These are phyloP conservation scores for Beauveria sp. DNA, from an alignment of 2,329 filamentous ascomycete genomes.

Conservation along the genomic window DNA sequence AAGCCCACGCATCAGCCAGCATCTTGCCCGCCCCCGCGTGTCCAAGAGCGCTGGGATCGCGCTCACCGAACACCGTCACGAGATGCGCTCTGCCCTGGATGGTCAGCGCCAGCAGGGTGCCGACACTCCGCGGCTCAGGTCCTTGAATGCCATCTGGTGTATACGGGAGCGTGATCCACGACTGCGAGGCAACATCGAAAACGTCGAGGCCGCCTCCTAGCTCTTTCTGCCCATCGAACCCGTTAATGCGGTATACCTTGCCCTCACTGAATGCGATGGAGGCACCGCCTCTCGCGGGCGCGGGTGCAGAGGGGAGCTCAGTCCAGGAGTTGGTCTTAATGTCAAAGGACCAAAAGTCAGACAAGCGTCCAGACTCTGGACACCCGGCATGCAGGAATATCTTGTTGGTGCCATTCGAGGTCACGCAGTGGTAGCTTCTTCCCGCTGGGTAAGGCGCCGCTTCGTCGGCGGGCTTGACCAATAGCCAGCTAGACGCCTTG, in stretches of 20 bases:
- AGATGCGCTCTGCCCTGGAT: constrained; percentile 20
- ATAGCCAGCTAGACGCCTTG: constrained; percentile 33
- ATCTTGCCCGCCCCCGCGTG: constrained; percentile 34
- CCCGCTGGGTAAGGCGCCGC: constrained; percentile 31
- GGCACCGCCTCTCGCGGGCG: constrained; percentile 37
- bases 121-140: constrained; percentile 26
- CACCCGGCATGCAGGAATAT: constrained; percentile 57
- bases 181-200: constrained; percentile 17
- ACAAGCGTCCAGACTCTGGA: constrained; percentile 45
- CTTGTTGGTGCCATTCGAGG: constrained; percentile 30
- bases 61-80: constrained; percentile 32
- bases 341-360: constrained; percentile 55
- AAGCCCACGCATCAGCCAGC: constrained; percentile 33
- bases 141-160: constrained; percentile 21
- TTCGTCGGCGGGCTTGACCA: constrained; percentile 30
- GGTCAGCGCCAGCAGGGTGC: constrained; percentile 19
- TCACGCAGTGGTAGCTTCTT: constrained; percentile 50
- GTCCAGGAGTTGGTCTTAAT: constrained; percentile 39
- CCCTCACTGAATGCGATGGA: constrained; percentile 32
- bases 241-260: constrained; percentile 53
- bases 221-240: constrained; percentile 54
- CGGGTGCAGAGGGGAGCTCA: constrained; percentile 42
- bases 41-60: constrained; percentile 28
- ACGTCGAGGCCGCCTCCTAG: constrained; percentile 51
- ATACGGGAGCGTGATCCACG: constrained; percentile 21